A percentile compares a stretch with the other conserved stretches of the same genome.
Evolutionary conservation across 306 rosid species (phyloP).

Genomic region (Ziziphus jujuba): DNA sequence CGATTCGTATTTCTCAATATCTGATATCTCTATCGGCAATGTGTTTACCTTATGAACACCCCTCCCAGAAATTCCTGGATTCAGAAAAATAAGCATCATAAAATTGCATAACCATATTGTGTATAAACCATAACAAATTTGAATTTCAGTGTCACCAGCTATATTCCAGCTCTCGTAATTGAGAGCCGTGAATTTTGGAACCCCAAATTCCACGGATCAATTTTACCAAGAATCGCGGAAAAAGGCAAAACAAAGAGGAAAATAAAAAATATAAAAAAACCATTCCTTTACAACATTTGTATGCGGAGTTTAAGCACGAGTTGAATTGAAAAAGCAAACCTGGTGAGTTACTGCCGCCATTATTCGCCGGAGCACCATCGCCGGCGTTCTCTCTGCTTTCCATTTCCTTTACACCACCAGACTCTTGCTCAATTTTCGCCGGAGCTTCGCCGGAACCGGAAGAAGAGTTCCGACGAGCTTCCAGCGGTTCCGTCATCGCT

Average conservation of each 20-base stretch:
- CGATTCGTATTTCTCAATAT: conserved; percentile 39
- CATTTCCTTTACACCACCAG: conserved; percentile 25
- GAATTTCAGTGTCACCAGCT: too few species aligned
- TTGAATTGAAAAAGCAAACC: conserved; percentile 38
- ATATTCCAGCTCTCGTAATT: too few species aligned
- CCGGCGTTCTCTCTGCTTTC: conserved; percentile 19
- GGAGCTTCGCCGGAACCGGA: conserved; percentile 39
- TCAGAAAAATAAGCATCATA: conserved; percentile 13
- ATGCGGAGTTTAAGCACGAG: conserved; percentile 15
- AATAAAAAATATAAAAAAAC: too few species aligned
- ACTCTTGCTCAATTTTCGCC: conserved; percentile 27
- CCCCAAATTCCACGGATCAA: too few species aligned
- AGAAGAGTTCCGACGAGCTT: conserved; percentile 37
- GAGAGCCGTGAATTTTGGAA: too few species aligned
- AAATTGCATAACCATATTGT: neutral
- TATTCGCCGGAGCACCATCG: conserved; percentile 30
- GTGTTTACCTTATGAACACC: conserved; percentile 46
- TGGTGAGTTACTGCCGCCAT: conserved; percentile 39
- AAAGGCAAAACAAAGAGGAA: too few species aligned
- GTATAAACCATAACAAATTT: too few species aligned
- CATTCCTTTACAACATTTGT: neutral
- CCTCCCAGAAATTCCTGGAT: conserved; percentile 50
- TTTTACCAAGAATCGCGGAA: too few species aligned
- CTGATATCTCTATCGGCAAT: conserved; percentile 45
- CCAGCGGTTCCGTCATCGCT: conserved; percentile 57